Conservation (phyloP, 108 stramenopile genomes). For the Fragilariopsis cylindrus region DNA sequence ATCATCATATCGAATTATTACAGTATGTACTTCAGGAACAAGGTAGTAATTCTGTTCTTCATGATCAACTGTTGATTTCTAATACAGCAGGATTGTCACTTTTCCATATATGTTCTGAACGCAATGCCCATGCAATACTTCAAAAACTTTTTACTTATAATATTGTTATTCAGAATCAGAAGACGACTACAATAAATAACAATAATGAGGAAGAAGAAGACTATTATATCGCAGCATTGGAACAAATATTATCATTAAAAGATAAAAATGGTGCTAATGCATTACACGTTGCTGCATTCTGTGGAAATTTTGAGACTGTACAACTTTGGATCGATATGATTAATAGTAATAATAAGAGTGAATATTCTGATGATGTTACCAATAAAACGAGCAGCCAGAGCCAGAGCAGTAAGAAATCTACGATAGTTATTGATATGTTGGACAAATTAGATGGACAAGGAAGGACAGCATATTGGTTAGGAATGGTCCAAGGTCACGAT, state of each 20-base stretch:
- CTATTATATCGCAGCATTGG: neutral
- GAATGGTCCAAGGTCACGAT: conserved; percentile 5
- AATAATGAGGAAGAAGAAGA: neutral
- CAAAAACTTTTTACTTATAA: neutral
- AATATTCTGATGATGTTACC: neutral
- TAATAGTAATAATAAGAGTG: neutral
- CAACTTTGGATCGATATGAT: conserved; percentile 9
- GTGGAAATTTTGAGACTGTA: conserved; percentile 11
- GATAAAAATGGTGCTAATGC: conserved; percentile 16
- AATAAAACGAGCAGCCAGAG: too few species aligned
- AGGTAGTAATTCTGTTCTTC: neutral
- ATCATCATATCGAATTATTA: neutral
- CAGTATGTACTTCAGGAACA: conserved; percentile 4
- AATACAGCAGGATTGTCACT: conserved; percentile 9
- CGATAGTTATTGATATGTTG: neutral
- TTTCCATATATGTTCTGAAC: conserved; percentile 22
- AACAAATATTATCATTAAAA: neutral
- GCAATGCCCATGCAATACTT: conserved; percentile 11
- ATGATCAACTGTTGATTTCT: conserved; percentile 1
- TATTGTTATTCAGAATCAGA: neutral
- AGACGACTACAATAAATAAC: neutral
- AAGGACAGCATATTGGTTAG: conserved; percentile 16
- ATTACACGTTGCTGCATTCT: conserved; percentile 17
- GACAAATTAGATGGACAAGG: conserved; percentile 12
- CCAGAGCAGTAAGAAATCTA: neutral